Percentiles rank a stretch among this genome's conserved stretches.
Conservation (phyloP, 495 filamentous ascomycete genomes). For the Penicillium diatomitis region DNA sequence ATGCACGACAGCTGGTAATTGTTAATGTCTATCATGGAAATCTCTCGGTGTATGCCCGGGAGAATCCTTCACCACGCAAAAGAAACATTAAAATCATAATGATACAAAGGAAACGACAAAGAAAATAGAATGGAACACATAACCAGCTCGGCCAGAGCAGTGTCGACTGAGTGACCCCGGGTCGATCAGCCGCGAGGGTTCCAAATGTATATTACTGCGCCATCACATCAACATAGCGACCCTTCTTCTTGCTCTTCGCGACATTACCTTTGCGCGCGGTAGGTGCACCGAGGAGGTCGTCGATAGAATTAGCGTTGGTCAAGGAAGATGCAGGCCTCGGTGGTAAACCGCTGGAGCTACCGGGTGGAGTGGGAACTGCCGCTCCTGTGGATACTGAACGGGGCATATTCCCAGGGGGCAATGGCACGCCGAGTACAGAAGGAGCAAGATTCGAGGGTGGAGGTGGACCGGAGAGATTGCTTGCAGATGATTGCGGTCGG, state of each 20-base stretch:
- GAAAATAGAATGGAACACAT: conserved; percentile 2
- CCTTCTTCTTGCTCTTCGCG: conserved; percentile 69
- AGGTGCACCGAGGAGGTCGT: conserved; percentile 70
- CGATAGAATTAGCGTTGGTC: conserved; percentile 75
- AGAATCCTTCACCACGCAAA: conserved; percentile 2
- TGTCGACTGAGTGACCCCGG: no score
- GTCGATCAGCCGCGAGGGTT: neutral
- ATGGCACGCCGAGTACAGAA: conserved; percentile 23
- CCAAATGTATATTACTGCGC: conserved; percentile 29
- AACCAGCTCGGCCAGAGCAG: no score
- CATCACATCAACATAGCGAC: conserved; percentile 92
- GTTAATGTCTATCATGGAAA: conserved; percentile 11
- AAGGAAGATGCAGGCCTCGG: conserved; percentile 54
- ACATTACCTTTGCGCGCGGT: conserved; percentile 55
- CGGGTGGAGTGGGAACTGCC: conserved; percentile 23
- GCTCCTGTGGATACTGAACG: conserved; percentile 33
- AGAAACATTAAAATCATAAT: conserved; percentile 16
- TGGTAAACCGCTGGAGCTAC: conserved; percentile 21
- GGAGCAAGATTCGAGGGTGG: conserved; percentile 33
- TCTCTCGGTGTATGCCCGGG: neutral
- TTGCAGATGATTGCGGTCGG: conserved; percentile 33
- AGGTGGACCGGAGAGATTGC: conserved; percentile 19
- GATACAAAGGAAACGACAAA: conserved; percentile 20
- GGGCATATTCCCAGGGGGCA: conserved; percentile 17
- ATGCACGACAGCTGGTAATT: conserved; percentile 3